phyloP scores from a whole-genome alignment of 495 filamentous ascomycete genomes.

The Daldinia grandis region DNA sequence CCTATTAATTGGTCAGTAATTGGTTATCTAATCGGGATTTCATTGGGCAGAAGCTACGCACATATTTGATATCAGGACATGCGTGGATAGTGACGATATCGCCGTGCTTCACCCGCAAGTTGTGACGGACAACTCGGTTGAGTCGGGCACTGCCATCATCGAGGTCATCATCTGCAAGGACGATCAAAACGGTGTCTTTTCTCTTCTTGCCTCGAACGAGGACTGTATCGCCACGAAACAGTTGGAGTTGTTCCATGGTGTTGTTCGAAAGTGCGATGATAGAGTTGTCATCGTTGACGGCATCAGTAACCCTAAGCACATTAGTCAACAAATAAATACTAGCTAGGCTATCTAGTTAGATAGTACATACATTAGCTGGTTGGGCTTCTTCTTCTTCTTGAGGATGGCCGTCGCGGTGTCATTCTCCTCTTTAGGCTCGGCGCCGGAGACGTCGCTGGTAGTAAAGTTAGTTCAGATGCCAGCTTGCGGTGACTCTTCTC shows the following conservation, averaged over 20 bases:
- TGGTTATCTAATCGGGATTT: constrained; percentile 3
- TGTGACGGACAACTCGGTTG: constrained; percentile 97
- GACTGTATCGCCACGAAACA: constrained; percentile 98
- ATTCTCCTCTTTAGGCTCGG: constrained; percentile 88
- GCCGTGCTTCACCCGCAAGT: constrained; percentile 97
- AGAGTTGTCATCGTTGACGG: constrained; percentile 98
- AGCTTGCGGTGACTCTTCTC: background rate
- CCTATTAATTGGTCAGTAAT: constrained; percentile 60
- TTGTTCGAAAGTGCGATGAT: constrained; percentile 98
- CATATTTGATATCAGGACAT: constrained; percentile 99
- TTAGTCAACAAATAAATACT: constrained; percentile 52
- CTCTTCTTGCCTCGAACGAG: constrained; percentile 99
- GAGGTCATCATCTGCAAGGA: constrained; percentile 95
- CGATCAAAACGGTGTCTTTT: constrained; percentile 98
- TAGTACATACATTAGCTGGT: constrained; percentile 84
- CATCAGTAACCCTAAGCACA: constrained; percentile 85
- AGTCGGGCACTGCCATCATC: constrained; percentile 96
- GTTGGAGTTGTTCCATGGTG: constrained; percentile 97
- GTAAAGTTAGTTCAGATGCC: constrained; percentile 43
- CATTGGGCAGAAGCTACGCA: constrained; percentile 57
- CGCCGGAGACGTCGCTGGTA: constrained; percentile 85
- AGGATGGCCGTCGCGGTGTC: constrained; percentile 97
- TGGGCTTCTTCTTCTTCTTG: constrained; percentile 99
- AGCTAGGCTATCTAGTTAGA: background rate
- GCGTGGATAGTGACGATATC: constrained; percentile 96